Evolutionary conservation across 1,284 basidiomycete genomes (phyloP).

Genomic region (Lentinula novae-zelandiae): DNA sequence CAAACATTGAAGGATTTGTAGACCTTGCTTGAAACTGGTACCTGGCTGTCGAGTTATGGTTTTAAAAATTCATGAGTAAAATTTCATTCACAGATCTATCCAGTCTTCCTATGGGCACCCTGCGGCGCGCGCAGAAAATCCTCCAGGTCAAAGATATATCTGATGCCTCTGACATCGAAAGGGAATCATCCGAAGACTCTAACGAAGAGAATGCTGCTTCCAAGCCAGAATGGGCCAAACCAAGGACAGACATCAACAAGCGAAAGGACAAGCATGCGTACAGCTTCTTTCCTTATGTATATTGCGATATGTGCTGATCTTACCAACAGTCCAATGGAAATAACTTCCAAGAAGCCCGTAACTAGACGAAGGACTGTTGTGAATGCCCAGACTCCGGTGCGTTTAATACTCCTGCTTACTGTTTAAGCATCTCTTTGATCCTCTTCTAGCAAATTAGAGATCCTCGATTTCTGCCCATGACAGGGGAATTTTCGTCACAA

Average conservation of each 20-base stretch:
- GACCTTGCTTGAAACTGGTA: conserved; percentile 35
- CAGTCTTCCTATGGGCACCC: conserved; percentile 57
- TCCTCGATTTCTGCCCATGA: conserved; percentile 81
- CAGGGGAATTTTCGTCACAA: conserved; percentile 67
- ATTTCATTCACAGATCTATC: conserved; percentile 41
- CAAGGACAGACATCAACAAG: conserved; percentile 48
- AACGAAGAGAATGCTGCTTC: conserved; percentile 21
- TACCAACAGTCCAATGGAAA: conserved; percentile 66
- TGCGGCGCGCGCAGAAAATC: conserved; percentile 63
- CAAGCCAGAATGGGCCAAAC: conserved; percentile 36
- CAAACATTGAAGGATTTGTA: conserved; percentile 17
- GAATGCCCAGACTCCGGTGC: conserved; percentile 64
- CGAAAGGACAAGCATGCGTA: conserved; percentile 88
- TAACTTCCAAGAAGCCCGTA: conserved; percentile 86
- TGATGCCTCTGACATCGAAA: conserved; percentile 25
- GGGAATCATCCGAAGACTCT: conserved; percentile 13
- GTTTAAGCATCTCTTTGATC: neutral
- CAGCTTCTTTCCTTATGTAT: conserved; percentile 28
- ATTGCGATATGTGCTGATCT: conserved; percentile 8
- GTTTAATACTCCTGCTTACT: conserved; percentile 23
- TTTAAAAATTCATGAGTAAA: neutral
- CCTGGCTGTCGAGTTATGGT: conserved; percentile 7
- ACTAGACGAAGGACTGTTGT: conserved; percentile 76
- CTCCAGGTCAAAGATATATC: conserved; percentile 36
- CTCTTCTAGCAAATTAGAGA: conserved; percentile 69